Percentiles rank a stretch among this genome's conserved stretches.
Evolutionary conservation across 2,329 filamentous ascomycete species (phyloP).

Genomic region (Exophiala calicioides): DNA sequence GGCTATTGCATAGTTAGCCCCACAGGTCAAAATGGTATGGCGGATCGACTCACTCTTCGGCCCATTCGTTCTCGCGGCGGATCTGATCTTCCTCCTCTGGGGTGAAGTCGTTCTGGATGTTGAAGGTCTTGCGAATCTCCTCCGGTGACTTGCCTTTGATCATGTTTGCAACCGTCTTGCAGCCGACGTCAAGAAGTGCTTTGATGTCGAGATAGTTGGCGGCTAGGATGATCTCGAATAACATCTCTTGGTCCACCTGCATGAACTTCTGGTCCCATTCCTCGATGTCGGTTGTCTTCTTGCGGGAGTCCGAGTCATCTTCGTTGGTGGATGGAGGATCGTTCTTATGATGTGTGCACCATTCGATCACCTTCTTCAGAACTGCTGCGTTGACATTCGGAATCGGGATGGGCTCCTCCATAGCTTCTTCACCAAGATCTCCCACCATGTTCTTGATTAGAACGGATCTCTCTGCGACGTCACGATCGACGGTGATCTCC

Average conservation of each 20-base stretch:
- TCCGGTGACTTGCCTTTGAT: slow-evolving; percentile 99
- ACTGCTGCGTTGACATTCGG: slow-evolving; percentile 91
- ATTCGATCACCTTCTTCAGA: slow-evolving; percentile 93
- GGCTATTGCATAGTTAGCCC: slow-evolving; percentile 14
- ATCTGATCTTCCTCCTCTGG: slow-evolving; percentile 99
- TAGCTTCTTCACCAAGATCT: slow-evolving; percentile 71
- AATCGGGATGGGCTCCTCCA: slow-evolving; percentile 76
- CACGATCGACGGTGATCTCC: slow-evolving; percentile 63
- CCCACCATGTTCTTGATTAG: slow-evolving; percentile 99
- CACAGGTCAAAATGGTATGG: neutral
- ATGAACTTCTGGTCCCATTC: slow-evolving; percentile 99
- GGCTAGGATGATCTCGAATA: slow-evolving; percentile 97
- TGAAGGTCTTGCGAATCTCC: slow-evolving; percentile 99
- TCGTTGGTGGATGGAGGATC: slow-evolving; percentile 81
- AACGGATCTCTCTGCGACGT: slow-evolving; percentile 85
- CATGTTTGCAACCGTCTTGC: slow-evolving; percentile 99
- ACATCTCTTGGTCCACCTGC: slow-evolving; percentile 99
- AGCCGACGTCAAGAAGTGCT: slow-evolving; percentile 93
- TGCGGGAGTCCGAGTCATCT: slow-evolving; percentile 89
- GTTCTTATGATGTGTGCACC: slow-evolving; percentile 92
- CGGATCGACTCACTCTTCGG: slow-evolving; percentile 64
- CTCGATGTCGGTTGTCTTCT: slow-evolving; percentile 98
- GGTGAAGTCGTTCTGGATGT: slow-evolving; percentile 99
- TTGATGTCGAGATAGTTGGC: slow-evolving; percentile 99
- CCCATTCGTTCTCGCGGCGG: slow-evolving; percentile 87